A percentile compares a stretch with the other conserved stretches of the same genome.
These are phyloP conservation scores for Fusarium sp. DNA, from an alignment of 2,329 filamentous ascomycete genomes.

Conservation along the genomic window DNA sequence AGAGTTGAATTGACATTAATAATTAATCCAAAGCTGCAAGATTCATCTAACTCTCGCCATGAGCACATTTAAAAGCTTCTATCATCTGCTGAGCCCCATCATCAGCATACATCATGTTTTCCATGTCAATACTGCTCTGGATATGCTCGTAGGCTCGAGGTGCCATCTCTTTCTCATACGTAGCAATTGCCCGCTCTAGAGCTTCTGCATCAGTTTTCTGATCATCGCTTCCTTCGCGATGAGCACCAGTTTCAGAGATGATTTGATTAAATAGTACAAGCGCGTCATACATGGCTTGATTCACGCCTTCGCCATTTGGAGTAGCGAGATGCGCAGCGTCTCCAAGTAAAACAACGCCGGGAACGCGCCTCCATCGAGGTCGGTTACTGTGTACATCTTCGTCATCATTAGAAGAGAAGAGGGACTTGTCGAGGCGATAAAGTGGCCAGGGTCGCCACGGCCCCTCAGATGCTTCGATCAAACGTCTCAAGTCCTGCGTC, in stretches of 20 bases:
- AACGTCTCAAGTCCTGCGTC: not conserved
- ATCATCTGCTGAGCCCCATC: constrained; percentile 6
- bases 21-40: no score
- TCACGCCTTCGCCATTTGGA: constrained; percentile 8
- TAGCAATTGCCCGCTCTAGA: not conserved
- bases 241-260: not conserved
- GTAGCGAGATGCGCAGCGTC: constrained; percentile 4
- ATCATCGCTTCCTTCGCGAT: not conserved
- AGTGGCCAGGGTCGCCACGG: constrained; percentile 8
- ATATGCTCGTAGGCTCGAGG: not conserved
- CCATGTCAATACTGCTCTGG: constrained; percentile 12
- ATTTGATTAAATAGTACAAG: not conserved
- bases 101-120: constrained; percentile 1
- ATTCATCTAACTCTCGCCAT: not conserved
- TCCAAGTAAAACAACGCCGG: not conserved
- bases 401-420: not conserved
- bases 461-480: not conserved
- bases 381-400: no score
- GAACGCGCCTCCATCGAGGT: not conserved
- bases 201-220: not conserved
- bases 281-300: constrained; percentile 10
- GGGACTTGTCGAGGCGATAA: not conserved
- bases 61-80: not conserved
- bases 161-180: constrained; percentile 1
- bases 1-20: not conserved